These are phyloP conservation scores for Podila verticillata DNA, from an alignment of 192 early-diverging fungal species.

Conservation along the genomic window DNA sequence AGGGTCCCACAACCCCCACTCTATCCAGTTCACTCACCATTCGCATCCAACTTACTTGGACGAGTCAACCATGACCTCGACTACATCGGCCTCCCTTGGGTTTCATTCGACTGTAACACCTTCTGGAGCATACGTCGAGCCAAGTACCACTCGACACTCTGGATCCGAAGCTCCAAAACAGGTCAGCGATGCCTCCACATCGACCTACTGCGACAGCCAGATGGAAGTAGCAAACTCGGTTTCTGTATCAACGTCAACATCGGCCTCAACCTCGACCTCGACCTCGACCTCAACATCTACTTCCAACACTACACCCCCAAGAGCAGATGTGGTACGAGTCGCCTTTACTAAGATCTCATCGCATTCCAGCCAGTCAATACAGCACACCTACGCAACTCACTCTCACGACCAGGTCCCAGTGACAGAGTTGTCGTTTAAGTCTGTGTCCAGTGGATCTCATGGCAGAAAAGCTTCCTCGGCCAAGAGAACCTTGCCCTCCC, in stretches of 20 bases:
- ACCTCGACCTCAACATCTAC: background rate
- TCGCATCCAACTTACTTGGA: background rate
- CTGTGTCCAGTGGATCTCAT: background rate
- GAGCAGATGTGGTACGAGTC: slow-evolving; percentile 6
- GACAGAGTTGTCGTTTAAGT: slow-evolving; percentile 9
- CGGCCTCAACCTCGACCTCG: slow-evolving; percentile 4
- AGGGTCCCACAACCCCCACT: background rate
- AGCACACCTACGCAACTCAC: background rate
- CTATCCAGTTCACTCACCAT: background rate
- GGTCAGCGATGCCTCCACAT: slow-evolving; percentile 1
- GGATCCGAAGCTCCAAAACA: background rate
- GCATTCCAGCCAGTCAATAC: background rate
- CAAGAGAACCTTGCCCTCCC: background rate
- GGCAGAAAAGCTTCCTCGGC: slow-evolving; percentile 3
- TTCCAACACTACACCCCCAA: background rate
- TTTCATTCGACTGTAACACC: background rate
- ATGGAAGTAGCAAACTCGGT: background rate
- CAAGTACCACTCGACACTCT: background rate
- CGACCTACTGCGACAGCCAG: background rate
- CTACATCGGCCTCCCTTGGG: background rate
- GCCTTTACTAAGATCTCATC: slow-evolving; percentile 11
- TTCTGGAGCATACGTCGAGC: background rate
- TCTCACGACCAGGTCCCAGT: background rate
- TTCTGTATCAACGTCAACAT: slow-evolving; percentile 32
- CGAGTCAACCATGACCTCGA: slow-evolving; percentile 3